Base-by-base conservation (phyloP, 2,329 filamentous ascomycete species). In the Fusarium sp. region DNA sequence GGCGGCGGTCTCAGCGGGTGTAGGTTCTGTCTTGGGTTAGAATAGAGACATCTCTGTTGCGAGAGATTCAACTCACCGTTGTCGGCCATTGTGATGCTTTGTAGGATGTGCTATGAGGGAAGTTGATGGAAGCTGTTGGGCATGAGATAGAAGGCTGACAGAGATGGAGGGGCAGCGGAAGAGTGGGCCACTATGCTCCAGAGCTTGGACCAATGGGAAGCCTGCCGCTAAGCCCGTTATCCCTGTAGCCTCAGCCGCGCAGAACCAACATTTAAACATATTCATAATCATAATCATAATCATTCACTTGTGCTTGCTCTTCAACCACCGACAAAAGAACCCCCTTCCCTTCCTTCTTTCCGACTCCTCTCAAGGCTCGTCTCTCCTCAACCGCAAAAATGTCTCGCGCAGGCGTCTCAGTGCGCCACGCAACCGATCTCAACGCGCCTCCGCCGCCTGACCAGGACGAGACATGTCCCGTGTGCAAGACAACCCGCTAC, bases 401-500 rank as follows among this genome's bases (percentile, higher is more conserved):
- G 74, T 73, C 74, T 47, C 70, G 70, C 46, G 64, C 61, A 48
- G 67, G 67, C 67, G 60, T 73, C 50, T 75, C 74, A 49, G 60
- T 74, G 61, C 73, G 72, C 32, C 68, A 74, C 52, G 47, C 51
- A 47, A 54, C 67, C 24, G 61, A 62, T 42, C 45, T 59, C 32
- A 52, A 38, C 53, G 43, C 53, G 24, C 60, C 46, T 47, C 57
- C 26, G 50, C 67, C 69, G 22, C 52, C 59, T 59, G 53, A 76
- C 61, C 59, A 74, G 45, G 81, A 83, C 67, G 93, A 97, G 78
- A 91, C 93, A 74, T 99, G 95, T 80, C 95, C 94, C 55, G 92
- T 98, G 69, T 99, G 95, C 90, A 97, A 97, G 80, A 96, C 93
- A 58, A 92, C 91, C 58, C 91, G 93, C 65, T 98, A 98, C 81